phyloP scores from a whole-genome alignment of 2,329 filamentous ascomycete species.

The Talaromyces sp. region DNA sequence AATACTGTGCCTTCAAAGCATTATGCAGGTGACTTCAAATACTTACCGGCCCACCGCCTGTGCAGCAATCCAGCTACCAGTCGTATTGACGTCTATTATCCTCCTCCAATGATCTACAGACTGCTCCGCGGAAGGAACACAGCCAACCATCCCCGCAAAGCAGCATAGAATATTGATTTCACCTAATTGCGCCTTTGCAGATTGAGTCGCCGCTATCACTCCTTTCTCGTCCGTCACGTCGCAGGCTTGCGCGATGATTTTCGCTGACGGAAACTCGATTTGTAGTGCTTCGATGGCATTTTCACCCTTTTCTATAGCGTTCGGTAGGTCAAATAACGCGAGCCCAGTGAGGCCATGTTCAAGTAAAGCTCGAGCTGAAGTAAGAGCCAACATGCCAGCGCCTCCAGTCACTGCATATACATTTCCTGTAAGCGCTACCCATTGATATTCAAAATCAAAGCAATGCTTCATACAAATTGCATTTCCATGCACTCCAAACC shows the following conservation, averaged over 20 bases:
- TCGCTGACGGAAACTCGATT: slow-evolving; percentile 52
- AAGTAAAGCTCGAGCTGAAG: slow-evolving; percentile 59
- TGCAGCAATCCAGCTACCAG: slow-evolving; percentile 66
- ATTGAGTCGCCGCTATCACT: slow-evolving; percentile 22
- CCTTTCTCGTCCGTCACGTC: slow-evolving; percentile 56
- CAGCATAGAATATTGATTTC: slow-evolving; percentile 57
- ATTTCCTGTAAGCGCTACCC: neutral
- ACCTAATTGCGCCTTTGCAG: slow-evolving; percentile 39
- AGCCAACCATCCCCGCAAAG: slow-evolving; percentile 67
- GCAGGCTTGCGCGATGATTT: slow-evolving; percentile 51
- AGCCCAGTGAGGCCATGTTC: slow-evolving; percentile 63
- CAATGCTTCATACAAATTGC: slow-evolving; percentile 25
- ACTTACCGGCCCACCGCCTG: slow-evolving; percentile 56
- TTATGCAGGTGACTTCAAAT: neutral
- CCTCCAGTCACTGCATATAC: slow-evolving; percentile 58
- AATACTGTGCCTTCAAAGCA: neutral
- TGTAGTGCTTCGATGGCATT: slow-evolving; percentile 47
- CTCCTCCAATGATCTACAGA: slow-evolving; percentile 57
- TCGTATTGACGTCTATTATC: slow-evolving; percentile 68
- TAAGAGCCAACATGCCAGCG: slow-evolving; percentile 60
- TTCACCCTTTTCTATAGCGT: slow-evolving; percentile 37
- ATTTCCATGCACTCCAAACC: slow-evolving; percentile 31
- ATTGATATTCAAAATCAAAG: neutral
- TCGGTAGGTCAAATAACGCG: slow-evolving; percentile 58
- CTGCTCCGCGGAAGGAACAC: slow-evolving; percentile 59